phyloP scores from a whole-genome alignment of 768 basidiomycete species.

The Brasilioporus rufonigricans region DNA sequence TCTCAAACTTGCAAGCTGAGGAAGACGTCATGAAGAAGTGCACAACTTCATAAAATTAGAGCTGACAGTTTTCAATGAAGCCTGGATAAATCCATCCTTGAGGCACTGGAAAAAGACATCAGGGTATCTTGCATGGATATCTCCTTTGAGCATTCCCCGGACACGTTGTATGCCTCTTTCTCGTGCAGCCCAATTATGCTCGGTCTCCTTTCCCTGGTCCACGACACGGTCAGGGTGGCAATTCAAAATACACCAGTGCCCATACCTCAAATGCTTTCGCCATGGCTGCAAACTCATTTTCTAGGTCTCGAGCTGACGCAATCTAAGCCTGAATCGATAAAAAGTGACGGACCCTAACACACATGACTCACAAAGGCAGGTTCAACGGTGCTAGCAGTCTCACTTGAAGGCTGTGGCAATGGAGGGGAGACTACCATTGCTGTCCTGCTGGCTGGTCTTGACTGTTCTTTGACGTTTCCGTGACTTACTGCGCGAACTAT shows the following conservation, averaged over 20 bases:
- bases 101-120: conserved; percentile 75
- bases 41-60: neutral
- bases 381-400: conserved; percentile 47
- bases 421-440: conserved; percentile 42
- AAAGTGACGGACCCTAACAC: neutral
- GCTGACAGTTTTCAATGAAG: conserved; percentile 81
- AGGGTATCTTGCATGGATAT: conserved; percentile 67
- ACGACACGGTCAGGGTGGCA: neutral
- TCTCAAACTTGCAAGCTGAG: conserved; percentile 80
- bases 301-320: conserved; percentile 81
- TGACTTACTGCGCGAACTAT: conserved; percentile 49
- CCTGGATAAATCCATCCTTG: conserved; percentile 77
- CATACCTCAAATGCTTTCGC: conserved; percentile 74
- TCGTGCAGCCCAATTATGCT: conserved; percentile 90
- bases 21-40: neutral
- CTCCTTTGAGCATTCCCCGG: conserved; percentile 88
- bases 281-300: conserved; percentile 82
- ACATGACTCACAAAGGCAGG: conserved; percentile 63
- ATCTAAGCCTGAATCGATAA: conserved; percentile 45
- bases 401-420: conserved; percentile 41
- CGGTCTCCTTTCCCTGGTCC: conserved; percentile 89
- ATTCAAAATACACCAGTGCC: neutral
- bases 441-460: conserved; percentile 64
- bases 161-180: conserved; percentile 77
- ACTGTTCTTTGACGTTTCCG: conserved; percentile 45